These are phyloP conservation scores for Crotalaria pallida DNA, from an alignment of 306 rosid genomes.

Conservation along the genomic window DNA sequence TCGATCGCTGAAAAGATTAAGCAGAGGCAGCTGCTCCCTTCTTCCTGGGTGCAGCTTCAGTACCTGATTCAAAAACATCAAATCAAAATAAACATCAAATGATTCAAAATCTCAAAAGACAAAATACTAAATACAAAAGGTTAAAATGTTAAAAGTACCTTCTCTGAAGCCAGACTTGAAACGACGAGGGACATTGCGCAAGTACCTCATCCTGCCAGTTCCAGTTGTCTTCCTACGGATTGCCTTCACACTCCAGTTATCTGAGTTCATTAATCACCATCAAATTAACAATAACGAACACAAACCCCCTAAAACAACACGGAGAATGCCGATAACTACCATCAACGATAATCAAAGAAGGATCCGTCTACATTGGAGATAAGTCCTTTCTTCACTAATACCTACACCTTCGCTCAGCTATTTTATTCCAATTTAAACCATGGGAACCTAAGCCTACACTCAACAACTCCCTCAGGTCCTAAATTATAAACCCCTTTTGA, in stretches of 20 bases:
- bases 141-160: constrained; percentile 63
- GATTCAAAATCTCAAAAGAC: background rate
- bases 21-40: constrained; percentile 83
- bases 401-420: too few relatives aligned
- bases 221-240: constrained; percentile 98
- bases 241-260: constrained; percentile 95
- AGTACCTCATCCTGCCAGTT: constrained; percentile 96
- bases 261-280: constrained; percentile 21
- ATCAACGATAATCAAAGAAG: too few relatives aligned
- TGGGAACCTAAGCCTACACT: too few relatives aligned
- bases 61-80: constrained; percentile 27
- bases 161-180: constrained; percentile 99
- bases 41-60: constrained; percentile 91
- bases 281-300: background rate
- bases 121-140: background rate
- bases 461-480: too few relatives aligned
- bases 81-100: background rate
- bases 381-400: too few relatives aligned
- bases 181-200: constrained; percentile 92
- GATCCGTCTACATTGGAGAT: too few relatives aligned
- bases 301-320: background rate
- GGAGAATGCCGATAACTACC: too few relatives aligned
- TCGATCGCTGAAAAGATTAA: constrained; percentile 24
- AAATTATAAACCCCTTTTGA: too few relatives aligned
- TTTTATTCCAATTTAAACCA: too few relatives aligned